phyloP scores from a whole-genome alignment of 2,329 filamentous ascomycete species.

The Fusarium mexicanum region DNA sequence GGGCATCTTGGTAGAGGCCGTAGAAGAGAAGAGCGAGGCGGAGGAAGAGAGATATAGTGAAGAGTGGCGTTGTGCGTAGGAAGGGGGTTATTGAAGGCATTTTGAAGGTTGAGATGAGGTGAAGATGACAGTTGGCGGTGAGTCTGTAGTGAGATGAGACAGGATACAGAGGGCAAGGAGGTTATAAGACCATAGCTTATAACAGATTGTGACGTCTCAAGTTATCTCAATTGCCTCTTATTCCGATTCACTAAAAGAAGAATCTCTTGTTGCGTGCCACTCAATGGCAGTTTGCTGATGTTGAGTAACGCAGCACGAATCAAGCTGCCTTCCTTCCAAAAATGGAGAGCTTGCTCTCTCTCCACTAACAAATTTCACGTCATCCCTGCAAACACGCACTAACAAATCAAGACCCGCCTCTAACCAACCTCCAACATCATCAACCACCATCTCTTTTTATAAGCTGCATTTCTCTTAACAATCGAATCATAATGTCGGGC shows the following conservation, averaged over 20 bases:
- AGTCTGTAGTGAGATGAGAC: constrained; percentile 14
- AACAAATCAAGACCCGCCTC: constrained; percentile 32
- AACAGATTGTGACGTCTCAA: not conserved
- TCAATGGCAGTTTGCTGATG: constrained; percentile 16
- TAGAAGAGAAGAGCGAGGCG: constrained; percentile 82
- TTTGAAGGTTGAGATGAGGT: constrained; percentile 18
- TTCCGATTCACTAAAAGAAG: not conserved
- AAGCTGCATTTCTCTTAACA: not conserved
- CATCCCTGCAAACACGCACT: constrained; percentile 36
- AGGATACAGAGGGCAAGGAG: not conserved
- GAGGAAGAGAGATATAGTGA: constrained; percentile 68
- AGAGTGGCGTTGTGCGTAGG: constrained; percentile 58
- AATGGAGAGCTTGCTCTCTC: constrained; percentile 13
- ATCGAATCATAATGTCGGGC: constrained; percentile 15
- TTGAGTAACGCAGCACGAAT: constrained; percentile 11
- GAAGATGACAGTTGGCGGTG: constrained; percentile 43
- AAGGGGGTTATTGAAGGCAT: constrained; percentile 42
- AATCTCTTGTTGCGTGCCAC: constrained; percentile 16
- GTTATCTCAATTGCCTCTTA: not conserved
- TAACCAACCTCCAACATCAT: constrained; percentile 38
- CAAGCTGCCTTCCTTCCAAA: constrained; percentile 27
- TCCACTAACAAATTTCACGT: constrained; percentile 33
- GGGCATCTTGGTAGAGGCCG: constrained; percentile 89
- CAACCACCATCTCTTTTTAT: constrained; percentile 5
- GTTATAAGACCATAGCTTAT: constrained; percentile 25